Evolutionary conservation across 2,329 filamentous ascomycete genomes (phyloP).

Genomic region (Teratosphaeriaceae sp.): DNA sequence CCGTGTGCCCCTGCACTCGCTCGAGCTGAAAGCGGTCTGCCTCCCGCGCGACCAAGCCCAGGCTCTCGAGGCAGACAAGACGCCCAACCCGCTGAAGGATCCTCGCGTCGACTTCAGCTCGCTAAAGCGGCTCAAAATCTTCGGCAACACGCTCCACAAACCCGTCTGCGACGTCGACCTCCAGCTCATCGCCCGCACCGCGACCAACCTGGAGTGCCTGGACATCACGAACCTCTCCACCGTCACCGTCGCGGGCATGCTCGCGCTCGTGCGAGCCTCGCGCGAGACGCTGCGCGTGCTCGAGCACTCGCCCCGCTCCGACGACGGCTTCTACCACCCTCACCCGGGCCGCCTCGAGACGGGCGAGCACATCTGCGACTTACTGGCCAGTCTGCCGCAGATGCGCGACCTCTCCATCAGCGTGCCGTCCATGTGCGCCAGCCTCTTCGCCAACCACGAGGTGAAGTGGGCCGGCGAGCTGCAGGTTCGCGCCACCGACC

Average conservation of each 20-base stretch:
- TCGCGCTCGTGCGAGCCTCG: conserved; percentile 46
- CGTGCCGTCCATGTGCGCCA: conserved; percentile 42
- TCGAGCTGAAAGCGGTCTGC: conserved; percentile 47
- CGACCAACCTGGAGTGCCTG: conserved; percentile 45
- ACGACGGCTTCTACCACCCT: conserved; percentile 47
- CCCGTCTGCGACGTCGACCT: conserved; percentile 47
- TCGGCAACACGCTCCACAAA: conserved; percentile 48
- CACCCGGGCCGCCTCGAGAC: conserved; percentile 38
- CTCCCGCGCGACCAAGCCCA: conserved; percentile 41
- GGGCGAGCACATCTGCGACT: conserved; percentile 43
- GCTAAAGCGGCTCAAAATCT: conserved; percentile 47
- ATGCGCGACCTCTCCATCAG: conserved; percentile 44
- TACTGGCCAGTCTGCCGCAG: conserved; percentile 40
- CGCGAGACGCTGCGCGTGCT: conserved; percentile 43
- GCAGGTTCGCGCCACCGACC: conserved; percentile 43
- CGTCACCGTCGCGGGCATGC: conserved; percentile 46
- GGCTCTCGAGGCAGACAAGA: conserved; percentile 33
- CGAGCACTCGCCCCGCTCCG: conserved; percentile 47
- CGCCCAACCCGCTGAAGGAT: conserved; percentile 36
- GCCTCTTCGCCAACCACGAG: conserved; percentile 38
- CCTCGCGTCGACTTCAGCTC: conserved; percentile 41
- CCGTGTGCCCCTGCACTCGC: conserved; percentile 40
- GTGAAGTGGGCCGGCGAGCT: conserved; percentile 42
- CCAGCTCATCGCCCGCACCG: conserved; percentile 44
- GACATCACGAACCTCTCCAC: conserved; percentile 49